Percentiles rank a stretch among this genome's conserved stretches.
phyloP scores from a whole-genome alignment of 2,329 filamentous ascomycete genomes.

The Pochonia chlamydosporia region DNA sequence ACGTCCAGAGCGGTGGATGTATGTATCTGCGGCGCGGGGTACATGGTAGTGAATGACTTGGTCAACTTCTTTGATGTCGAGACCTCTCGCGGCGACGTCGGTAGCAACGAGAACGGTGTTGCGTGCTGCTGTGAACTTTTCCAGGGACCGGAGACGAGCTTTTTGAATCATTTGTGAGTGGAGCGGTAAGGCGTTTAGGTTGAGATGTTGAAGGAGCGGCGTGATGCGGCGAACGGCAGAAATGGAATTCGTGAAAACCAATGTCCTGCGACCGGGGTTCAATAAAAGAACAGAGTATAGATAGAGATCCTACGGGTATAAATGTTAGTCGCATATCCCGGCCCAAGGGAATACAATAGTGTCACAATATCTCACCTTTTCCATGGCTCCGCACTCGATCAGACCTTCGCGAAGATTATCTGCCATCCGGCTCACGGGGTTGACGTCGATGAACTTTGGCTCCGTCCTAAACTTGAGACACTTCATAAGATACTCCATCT shows the following conservation, averaged over 20 bases:
- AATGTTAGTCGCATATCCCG: constrained; percentile 16
- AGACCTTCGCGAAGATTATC: constrained; percentile 79
- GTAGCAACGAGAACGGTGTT: constrained; percentile 77
- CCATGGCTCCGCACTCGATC: constrained; percentile 85
- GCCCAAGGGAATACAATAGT: no score
- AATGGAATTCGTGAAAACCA: constrained; percentile 96
- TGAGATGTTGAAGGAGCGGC: constrained; percentile 77
- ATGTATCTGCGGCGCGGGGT: constrained; percentile 83
- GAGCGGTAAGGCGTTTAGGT: constrained; percentile 68
- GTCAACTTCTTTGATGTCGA: constrained; percentile 88
- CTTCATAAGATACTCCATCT: constrained; percentile 87
- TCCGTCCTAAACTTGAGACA: constrained; percentile 82
- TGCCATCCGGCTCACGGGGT: constrained; percentile 86
- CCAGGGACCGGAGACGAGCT: constrained; percentile 84
- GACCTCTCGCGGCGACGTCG: constrained; percentile 86
- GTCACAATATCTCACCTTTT: constrained; percentile 75
- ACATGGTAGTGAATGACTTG: constrained; percentile 94
- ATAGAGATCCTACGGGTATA: constrained; percentile 65
- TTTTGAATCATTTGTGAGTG: constrained; percentile 97
- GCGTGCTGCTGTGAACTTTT: constrained; percentile 72
- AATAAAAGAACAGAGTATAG: constrained; percentile 83
- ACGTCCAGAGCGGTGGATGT: constrained; percentile 91
- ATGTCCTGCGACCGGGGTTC: constrained; percentile 71
- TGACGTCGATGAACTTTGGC: constrained; percentile 88
- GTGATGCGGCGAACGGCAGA: constrained; percentile 81